Base-by-base conservation (phyloP, 2,329 filamentous ascomycete species). In the Seiridium unicorne region DNA sequence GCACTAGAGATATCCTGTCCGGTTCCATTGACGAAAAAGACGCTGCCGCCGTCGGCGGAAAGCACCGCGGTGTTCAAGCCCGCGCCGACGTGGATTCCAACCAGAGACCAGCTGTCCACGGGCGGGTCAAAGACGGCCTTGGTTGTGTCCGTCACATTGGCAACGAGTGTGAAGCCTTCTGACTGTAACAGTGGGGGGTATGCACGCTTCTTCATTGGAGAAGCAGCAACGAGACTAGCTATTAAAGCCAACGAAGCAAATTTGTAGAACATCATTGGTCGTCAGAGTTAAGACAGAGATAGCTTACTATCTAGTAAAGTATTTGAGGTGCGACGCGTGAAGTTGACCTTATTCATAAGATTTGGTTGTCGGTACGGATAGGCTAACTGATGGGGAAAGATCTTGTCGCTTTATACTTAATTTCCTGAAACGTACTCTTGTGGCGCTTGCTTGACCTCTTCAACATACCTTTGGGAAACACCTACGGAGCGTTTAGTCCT, bases 21-120 rank as follows among this genome's bases (percentile, higher is more conserved):
- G 3, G 55, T 58, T 3, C 55, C 55, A n/a, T 58, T 58, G 55
- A 58, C 46, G 55, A 58, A 58, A 1, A 58, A 58, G 46, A 40
- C 46, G n/a, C 40, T 31, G n/a, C 44, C 55, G 5, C 8, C 31
- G 46, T 10, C 18, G 3, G 34, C 32, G 9, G 5, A 40, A 13
- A 58, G 55, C n/a, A 51, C 35, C 5, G 55, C 55, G 6, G 55
- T 11, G 55, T 51, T 49, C 55, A 49, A 11, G 32, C 46, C 46
- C 5, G 55, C 55, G 44, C 55, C 55, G 7, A 49, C 44, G 36
- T 51, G 55, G 7, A n/a, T 40, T 18, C 55, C 55, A 3, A n/a
- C 26, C 3, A 58, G 55, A 8, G 32, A 49, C 55, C 55, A 58
- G 55, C 46, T 34, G 18, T 58, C 51, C 11, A 58, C 46, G 18